Evolutionary conservation across 2,329 filamentous ascomycete species (phyloP), one percentile per base, ranked within the genome.

Genomic region (Harringtonia lauricola): DNA sequence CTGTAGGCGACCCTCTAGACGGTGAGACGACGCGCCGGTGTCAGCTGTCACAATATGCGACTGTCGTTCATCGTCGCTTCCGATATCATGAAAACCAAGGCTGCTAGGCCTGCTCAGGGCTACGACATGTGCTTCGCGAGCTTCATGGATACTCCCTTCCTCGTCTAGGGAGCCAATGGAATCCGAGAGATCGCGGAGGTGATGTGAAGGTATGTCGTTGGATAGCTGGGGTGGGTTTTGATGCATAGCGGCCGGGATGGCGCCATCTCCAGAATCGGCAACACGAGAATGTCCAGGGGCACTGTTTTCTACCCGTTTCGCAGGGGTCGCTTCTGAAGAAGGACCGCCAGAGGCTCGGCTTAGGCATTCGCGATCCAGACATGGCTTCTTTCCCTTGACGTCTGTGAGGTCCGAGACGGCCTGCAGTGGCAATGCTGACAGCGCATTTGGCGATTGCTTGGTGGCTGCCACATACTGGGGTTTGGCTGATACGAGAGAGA

Each of bases 101-200:
- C 6, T 43, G 10, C 37, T 19, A 3, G 37, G 21, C 15, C 33
- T 45, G 19, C 39, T 41, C 7, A 34, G 18, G 7, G 34, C 30
- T 17, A 53, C 36, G 15, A 49, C 31, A n/a, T 43, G 48, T 3
- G 50, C 50, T 22, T 44, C 38, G 8, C 38, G 48, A 10, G 55
- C 55, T 26, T 57, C 48, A 18, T 57, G 51, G 4, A 58, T 51
- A 36, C 49, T 55, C 29, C 49, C 41, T 10, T 53, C 53, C 9
- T 54, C 51, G 9, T 49, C 50, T 18, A 48, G 33, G 22, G 42
- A 51, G 4, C 38, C 43, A 7, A 49, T 28, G 2, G 50, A 52
- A 2, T 41, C 45, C 1, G 49, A 44, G 2, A 34, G 10, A 15
- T 28, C 26, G 13, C 14, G 28, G 34, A 29, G 13, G 13, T 24